Conservation (phyloP, 2,329 filamentous ascomycete species). For the Cladosporium colombiae region DNA sequence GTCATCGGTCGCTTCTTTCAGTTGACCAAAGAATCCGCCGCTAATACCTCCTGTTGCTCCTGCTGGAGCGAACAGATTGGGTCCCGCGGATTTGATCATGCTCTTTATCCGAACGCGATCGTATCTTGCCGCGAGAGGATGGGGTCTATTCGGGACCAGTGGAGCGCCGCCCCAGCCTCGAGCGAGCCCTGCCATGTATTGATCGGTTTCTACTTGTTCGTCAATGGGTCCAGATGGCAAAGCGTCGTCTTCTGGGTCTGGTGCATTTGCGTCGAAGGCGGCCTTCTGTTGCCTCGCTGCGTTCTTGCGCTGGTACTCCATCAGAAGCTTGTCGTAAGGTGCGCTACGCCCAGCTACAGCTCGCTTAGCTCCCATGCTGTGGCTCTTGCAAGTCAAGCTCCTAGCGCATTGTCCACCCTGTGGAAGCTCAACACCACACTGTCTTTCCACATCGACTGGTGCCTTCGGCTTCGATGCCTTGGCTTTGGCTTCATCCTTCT, state of each 20-base stretch:
- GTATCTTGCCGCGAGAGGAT: slow-evolving; percentile 57
- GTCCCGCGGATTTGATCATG: slow-evolving; percentile 57
- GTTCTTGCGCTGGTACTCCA: slow-evolving; percentile 80
- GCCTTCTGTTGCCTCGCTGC: slow-evolving; percentile 98
- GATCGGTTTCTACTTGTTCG: slow-evolving; percentile 89
- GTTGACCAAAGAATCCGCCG: slow-evolving; percentile 12
- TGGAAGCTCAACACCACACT: slow-evolving; percentile 82
- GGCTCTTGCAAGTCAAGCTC: slow-evolving; percentile 86
- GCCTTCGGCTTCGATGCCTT: slow-evolving; percentile 83
- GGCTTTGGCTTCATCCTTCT: slow-evolving; percentile 43
- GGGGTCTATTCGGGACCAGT: slow-evolving; percentile 63
- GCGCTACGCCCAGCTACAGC: slow-evolving; percentile 81
- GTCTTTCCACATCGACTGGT: slow-evolving; percentile 87
- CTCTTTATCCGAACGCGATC: slow-evolving; percentile 64
- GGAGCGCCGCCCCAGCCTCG: slow-evolving; percentile 74
- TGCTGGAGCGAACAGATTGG: slow-evolving; percentile 21
- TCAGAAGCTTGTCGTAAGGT: slow-evolving; percentile 84
- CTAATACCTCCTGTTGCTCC: slow-evolving; percentile 3
- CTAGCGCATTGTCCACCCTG: slow-evolving; percentile 85
- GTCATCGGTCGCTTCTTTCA: slow-evolving; percentile 23
- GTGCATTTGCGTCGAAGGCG: slow-evolving; percentile 90
- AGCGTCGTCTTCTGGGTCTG: slow-evolving; percentile 72
- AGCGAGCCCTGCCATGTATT: slow-evolving; percentile 76
- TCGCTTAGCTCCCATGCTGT: slow-evolving; percentile 90
- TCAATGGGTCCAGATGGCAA: slow-evolving; percentile 77